Conservation (phyloP, 305 asterid species). For the Fraxinus velutina region DNA sequence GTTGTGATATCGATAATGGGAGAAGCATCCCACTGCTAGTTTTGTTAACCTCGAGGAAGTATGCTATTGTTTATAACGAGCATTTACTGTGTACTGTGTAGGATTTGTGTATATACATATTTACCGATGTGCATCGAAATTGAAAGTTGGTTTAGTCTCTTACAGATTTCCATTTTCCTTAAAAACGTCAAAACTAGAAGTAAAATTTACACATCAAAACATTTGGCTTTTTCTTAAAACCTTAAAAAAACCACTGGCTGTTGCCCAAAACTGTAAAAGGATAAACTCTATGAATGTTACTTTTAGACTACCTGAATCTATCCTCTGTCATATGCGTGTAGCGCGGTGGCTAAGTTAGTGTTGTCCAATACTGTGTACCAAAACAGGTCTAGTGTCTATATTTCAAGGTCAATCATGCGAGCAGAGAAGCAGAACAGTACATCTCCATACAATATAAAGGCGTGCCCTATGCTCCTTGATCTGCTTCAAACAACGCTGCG, state of each 20-base stretch:
- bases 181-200: neutral
- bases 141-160: neutral
- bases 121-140: neutral
- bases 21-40: neutral
- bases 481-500: constrained; percentile 47
- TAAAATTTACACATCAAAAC: neutral
- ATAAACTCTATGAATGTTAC: neutral
- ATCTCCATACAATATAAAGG: constrained; percentile 54
- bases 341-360: neutral
- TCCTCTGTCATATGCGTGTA: neutral
- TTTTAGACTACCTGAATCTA: neutral
- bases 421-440: constrained; percentile 22
- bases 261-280: neutral
- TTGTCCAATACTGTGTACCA: neutral
- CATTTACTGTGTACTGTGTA: neutral
- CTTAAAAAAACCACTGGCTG: neutral
- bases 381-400: neutral
- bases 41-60: neutral
- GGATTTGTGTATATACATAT: neutral
- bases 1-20: neutral
- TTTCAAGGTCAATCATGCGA: neutral
- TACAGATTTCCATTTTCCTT: neutral
- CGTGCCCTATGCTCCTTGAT: constrained; percentile 52
- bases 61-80: neutral
- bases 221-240: neutral